phyloP scores from a whole-genome alignment of 2,329 filamentous ascomycete species.

The Hypoxylon sp. region DNA sequence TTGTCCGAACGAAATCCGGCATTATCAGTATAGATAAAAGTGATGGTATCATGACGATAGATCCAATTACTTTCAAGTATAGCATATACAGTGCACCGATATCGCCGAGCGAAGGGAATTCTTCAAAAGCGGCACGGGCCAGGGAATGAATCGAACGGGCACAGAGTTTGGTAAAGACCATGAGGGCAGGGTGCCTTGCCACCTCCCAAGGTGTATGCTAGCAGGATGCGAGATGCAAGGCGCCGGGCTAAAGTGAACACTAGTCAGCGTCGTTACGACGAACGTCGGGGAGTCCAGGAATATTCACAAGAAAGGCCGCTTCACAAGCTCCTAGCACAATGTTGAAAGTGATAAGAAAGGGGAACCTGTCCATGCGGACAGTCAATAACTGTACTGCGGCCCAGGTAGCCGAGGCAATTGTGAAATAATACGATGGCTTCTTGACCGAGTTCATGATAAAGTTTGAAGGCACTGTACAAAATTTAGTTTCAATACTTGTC shows the following conservation, averaged over 20 bases:
- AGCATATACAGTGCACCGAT: not conserved
- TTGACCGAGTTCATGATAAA: no score
- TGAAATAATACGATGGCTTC: no score
- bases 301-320: slow-evolving; percentile 14
- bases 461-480: no score
- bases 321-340: slow-evolving; percentile 1
- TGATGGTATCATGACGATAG: not conserved
- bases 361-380: no score
- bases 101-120: not conserved
- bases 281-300: not conserved
- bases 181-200: not conserved
- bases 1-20: slow-evolving; percentile 16
- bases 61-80: not conserved
- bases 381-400: no score
- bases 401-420: no score
- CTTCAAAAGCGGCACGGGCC: not conserved
- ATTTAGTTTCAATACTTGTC: no score
- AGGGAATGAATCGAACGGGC: no score
- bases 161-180: not conserved
- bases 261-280: not conserved
- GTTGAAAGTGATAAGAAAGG: not conserved
- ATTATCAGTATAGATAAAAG: not conserved
- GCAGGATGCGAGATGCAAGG: slow-evolving; percentile 19
- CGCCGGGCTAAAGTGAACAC: slow-evolving; percentile 7
- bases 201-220: slow-evolving; percentile 7